Base-by-base conservation (phyloP, 768 basidiomycete species). In the Pleurotus sapidus region DNA sequence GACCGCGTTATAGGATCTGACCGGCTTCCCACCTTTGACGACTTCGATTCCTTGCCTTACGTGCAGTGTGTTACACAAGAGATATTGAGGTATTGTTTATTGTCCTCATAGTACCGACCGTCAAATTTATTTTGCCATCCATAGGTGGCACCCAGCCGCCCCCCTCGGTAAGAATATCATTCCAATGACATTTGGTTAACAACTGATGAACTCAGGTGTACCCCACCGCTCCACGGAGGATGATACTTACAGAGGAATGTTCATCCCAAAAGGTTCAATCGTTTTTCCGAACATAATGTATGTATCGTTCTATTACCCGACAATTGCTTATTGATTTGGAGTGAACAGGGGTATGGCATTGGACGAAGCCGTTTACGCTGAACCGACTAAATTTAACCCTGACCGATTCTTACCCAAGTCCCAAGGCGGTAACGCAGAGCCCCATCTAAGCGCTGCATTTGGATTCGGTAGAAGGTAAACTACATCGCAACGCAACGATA, bases 211-310 rank as follows among this genome's bases (percentile, higher is more conserved):
- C 65, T 65, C 14, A 64, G 65, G 70, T 39, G 70, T 65, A 55
- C 60, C 30, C 65, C 20, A 20, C 20, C 20, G 20, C 20, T 20
- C 20, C 20, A 20, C 20, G 20, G 20, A 20, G 20, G 20, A 71
- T 46, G 68, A 68, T 47, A 45, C 61, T 20, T 71, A 70, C 27
- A 59, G 72, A 5, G 76, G 75, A 5, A 73, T 74, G 61, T 74
- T 66, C 46, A 72, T 79, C n/a, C 72, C 71, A 4, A 67, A 66
- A 56, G 72, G 70, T 0, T 64, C 72, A 6, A 40, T 66, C 15
- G 54, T 71, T 30, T 59, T 73, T 17, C 61, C 65, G 4, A 74
- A 73, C 51, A 55, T 57, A 15, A 47, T 60, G 67, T 67, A 40
- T 40, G 11, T 11, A 40, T 40, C 3, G 39, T 1, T 40, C 39